phyloP scores from a whole-genome alignment of 192 early-diverging fungal species.

The Linnemannia hyalina region DNA sequence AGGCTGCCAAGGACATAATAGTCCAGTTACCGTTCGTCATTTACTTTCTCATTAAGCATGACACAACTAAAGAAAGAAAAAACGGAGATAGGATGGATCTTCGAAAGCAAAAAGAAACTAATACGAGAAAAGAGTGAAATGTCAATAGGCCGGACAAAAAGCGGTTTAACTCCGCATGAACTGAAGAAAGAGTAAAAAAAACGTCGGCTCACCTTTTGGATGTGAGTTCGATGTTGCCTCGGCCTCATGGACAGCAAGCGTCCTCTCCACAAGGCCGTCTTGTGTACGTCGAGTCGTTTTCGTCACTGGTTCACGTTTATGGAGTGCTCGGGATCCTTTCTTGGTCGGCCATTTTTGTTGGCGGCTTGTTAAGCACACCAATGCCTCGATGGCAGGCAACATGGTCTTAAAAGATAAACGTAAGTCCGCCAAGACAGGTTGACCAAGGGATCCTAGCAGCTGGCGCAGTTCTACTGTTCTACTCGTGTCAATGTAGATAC shows the following conservation, averaged over 20 bases:
- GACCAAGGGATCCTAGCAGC: too few species aligned
- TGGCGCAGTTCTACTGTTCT: too few species aligned
- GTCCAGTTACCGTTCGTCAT: too few species aligned
- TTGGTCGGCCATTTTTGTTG: not conserved
- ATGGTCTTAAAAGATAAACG: too few species aligned
- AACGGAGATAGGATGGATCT: not conserved
- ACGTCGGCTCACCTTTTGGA: constrained; percentile 1
- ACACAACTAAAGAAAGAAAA: not conserved
- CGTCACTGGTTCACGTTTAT: constrained; percentile 11
- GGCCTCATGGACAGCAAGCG: not conserved
- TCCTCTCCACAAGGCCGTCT: not conserved
- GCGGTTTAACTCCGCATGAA: not conserved
- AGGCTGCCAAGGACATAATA: too few species aligned
- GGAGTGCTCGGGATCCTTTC: not conserved
- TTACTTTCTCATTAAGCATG: too few species aligned
- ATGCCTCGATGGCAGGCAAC: too few species aligned
- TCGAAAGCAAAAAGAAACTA: not conserved
- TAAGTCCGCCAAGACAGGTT: too few species aligned
- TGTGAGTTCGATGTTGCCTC: not conserved
- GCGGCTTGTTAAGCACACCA: not conserved
- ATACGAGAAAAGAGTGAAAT: not conserved
- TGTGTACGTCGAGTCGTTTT: not conserved
- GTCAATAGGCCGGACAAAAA: not conserved
- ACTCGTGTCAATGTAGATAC: too few species aligned
- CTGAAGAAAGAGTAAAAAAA: not conserved